Percentiles rank a stretch among this genome's conserved stretches.
phyloP scores from a whole-genome alignment of 2,329 filamentous ascomycete species.

The Lojkania enalia region DNA sequence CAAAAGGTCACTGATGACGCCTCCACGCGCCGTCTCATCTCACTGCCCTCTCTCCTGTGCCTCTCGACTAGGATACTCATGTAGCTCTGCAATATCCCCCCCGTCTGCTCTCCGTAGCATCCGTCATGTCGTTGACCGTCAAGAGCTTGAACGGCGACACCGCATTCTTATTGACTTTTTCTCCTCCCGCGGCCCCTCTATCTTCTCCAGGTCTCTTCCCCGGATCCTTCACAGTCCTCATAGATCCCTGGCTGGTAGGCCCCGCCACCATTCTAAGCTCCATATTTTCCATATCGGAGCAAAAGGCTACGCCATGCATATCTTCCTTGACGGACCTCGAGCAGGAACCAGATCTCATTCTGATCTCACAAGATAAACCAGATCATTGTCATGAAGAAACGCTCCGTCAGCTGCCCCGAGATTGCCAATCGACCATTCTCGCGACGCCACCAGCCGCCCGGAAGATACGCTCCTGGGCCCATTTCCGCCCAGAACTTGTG shows the following conservation, averaged over 20 bases:
- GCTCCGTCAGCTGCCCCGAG: slow-evolving; percentile 63
- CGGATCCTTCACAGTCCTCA: slow-evolving; percentile 65
- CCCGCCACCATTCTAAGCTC: slow-evolving; percentile 63
- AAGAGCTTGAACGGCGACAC: slow-evolving; percentile 67
- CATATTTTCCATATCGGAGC: slow-evolving; percentile 63
- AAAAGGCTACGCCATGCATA: slow-evolving; percentile 60
- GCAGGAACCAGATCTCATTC: slow-evolving; percentile 58
- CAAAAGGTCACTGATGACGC: no score
- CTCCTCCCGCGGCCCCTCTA: slow-evolving; percentile 53
- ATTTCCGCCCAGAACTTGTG: slow-evolving; percentile 61
- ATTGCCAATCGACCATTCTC: slow-evolving; percentile 63
- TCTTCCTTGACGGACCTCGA: slow-evolving; percentile 59
- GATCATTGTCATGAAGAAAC: slow-evolving; percentile 74
- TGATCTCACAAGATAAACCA: slow-evolving; percentile 64
- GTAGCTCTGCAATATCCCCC: background rate
- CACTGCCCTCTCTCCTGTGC: no score
- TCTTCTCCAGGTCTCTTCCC: slow-evolving; percentile 46
- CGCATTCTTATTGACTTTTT: slow-evolving; percentile 67
- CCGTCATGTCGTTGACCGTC: slow-evolving; percentile 64
- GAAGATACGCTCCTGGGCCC: slow-evolving; percentile 67
- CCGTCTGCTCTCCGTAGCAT: slow-evolving; percentile 1
- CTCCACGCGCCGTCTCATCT: no score
- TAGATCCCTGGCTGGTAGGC: slow-evolving; percentile 72
- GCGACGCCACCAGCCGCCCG: slow-evolving; percentile 67
- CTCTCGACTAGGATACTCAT: no score